Conservation (phyloP, 169 alveolate genomes). For the Eimeria brunetti region DNA sequence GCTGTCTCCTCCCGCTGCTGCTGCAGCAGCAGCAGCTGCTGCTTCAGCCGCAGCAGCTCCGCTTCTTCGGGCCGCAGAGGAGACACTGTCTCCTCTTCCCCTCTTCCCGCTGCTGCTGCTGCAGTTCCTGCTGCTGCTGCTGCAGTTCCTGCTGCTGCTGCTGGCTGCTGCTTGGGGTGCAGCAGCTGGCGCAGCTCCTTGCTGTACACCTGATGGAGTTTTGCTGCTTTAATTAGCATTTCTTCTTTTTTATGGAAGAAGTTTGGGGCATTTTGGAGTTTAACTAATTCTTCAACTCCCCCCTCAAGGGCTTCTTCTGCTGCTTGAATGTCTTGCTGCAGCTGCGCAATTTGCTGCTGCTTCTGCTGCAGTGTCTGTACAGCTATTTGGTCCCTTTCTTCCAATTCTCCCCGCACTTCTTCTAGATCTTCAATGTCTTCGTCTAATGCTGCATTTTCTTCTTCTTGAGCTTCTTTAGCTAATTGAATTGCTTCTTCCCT, state of each 20-base stretch:
- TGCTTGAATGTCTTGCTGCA: not conserved
- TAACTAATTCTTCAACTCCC: not conserved
- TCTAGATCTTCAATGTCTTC: not conserved
- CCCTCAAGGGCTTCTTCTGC: not conserved
- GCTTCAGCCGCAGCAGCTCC: too few relatives aligned
- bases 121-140: not conserved
- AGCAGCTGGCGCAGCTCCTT: not conserved
- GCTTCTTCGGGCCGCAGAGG: not conserved
- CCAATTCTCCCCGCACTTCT: not conserved
- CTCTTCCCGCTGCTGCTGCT: not conserved
- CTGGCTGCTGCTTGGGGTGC: too few relatives aligned
- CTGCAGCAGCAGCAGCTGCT: too few relatives aligned
- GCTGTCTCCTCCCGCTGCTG: too few relatives aligned
- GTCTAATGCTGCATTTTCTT: not conserved
- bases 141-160: too few relatives aligned
- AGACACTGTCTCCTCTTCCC: not conserved
- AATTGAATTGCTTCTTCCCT: not conserved
- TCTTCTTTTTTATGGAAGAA: not conserved
- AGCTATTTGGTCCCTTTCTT: not conserved
- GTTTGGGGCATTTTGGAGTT: not conserved
- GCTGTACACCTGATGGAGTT: not conserved
- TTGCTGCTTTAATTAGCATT: not conserved
- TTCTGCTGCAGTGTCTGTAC: too few relatives aligned
- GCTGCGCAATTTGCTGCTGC: too few relatives aligned
- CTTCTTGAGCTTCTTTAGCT: not conserved